Base-by-base conservation (phyloP, 2,329 filamentous ascomycete species). In the Huntiella decipiens region DNA sequence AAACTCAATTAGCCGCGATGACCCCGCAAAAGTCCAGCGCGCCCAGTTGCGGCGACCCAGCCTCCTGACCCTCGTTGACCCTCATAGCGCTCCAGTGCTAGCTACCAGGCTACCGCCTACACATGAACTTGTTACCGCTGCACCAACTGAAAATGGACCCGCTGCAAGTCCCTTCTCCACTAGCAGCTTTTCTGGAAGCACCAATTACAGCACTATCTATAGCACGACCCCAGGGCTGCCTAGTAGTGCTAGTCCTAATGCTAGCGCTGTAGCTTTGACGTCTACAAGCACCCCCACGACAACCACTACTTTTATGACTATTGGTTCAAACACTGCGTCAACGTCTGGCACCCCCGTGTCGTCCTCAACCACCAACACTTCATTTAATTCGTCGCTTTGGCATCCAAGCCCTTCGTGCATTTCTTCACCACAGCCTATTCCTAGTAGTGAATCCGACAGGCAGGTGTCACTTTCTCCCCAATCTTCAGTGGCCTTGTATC, bases 381-480 rank as follows among this genome's bases (percentile, higher is more conserved):
- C 50, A 6, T 51, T 47, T 17, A 40, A 43, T 16, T 52, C 51
- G 32, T 45, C 54, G 33, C 22, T 50, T 33, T 17, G 28, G 16
- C 8, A 38, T 28, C 37, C n/a, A 37, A 19, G 17, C 17, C 28
- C 37, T 16, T 16, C 46, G 15, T 38, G 22, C 16, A 11, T 38
- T 15, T 35, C 39, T 7, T 38, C 40, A 15, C 51, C 50, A 38
- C 47, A 36, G 22, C 51, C 68, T 52, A 68, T 65, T 53, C 51
- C 72, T 56, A 75, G 10, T 3, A 28, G 7, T 28, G 22, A 28
- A 28, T 66, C 52, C 58, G 74, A 43, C 70, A 72, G 54, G 62
- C 68, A 48, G 74, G 70, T 53, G 56, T 71, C 72, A 42, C 57
- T 75, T 16, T 72, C 71, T 33, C 64, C 67, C 50, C 63, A 70